Percentiles rank a stretch among this genome's conserved stretches.
Conservation (phyloP, 106 monocot species). For the Platanthera zijinensis region DNA sequence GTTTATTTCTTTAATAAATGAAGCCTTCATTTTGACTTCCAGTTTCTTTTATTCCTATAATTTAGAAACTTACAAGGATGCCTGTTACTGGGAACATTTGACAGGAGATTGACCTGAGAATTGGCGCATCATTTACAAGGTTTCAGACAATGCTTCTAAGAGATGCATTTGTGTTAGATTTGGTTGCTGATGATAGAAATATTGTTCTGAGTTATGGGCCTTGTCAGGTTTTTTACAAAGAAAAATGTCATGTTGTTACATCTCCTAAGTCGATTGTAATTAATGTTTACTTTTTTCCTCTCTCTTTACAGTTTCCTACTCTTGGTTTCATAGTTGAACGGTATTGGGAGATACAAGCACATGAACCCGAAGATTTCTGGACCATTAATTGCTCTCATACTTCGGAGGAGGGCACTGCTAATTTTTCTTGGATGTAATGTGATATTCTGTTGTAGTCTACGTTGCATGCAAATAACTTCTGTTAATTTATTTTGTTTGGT, state of each 20-base stretch:
- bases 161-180: constrained; percentile 87
- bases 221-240: constrained; percentile 59
- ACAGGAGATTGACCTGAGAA: constrained; percentile 96
- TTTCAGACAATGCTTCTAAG: constrained; percentile 92
- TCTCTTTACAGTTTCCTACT: constrained; percentile 67
- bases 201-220: constrained; percentile 93
- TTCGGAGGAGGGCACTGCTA: constrained; percentile 71
- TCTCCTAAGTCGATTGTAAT: background rate
- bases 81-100: constrained; percentile 7
- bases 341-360: constrained; percentile 95
- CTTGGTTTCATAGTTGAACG: constrained; percentile 97
- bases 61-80: background rate
- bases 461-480: background rate
- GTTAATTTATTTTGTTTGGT: background rate
- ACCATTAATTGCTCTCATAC: constrained; percentile 84
- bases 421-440: constrained; percentile 69
- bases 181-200: constrained; percentile 54
- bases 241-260: background rate
- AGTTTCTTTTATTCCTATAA: background rate
- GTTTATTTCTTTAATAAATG: background rate
- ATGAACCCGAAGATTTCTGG: constrained; percentile 99
- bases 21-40: background rate
- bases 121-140: constrained; percentile 97
- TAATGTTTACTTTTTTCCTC: background rate
- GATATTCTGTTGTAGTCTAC: background rate